These are phyloP conservation scores for Hansenula sp. DNA, from an alignment of 1,139 yeast genomes.

Conservation along the genomic window DNA sequence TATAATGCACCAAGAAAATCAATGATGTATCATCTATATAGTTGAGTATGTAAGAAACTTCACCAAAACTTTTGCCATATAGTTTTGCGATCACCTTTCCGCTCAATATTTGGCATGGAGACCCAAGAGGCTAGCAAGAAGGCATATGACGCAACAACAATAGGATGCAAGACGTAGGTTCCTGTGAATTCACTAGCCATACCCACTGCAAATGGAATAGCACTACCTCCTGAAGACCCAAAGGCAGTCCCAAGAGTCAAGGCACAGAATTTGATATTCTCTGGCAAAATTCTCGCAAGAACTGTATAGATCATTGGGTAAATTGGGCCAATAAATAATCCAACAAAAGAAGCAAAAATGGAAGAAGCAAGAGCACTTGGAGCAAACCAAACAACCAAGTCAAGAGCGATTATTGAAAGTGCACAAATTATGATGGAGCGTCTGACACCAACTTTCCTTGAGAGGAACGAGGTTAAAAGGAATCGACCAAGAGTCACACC, in stretches of 20 bases:
- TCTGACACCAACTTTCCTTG: constrained; percentile 43
- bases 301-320: constrained; percentile 52
- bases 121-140: constrained; percentile 42
- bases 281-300: constrained; percentile 44
- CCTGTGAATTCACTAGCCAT: constrained; percentile 48
- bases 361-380: constrained; percentile 39
- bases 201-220: constrained; percentile 55
- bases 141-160: constrained; percentile 39
- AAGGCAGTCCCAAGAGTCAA: constrained; percentile 55
- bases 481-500: constrained; percentile 65
- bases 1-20: too few species aligned
- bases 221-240: constrained; percentile 60
- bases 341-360: constrained; percentile 44
- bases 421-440: constrained; percentile 39
- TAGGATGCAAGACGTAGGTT: constrained; percentile 53
- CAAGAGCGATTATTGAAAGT: constrained; percentile 32
- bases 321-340: constrained; percentile 49
- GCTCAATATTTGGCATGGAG: constrained; percentile 38
- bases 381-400: constrained; percentile 43
- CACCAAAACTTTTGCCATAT: constrained; percentile 21
- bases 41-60: too few species aligned
- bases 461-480: constrained; percentile 22
- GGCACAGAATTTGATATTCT: constrained; percentile 50
- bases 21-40: too few species aligned
- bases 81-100: constrained; percentile 18